These are phyloP conservation scores for Fimicolochytrium jonesii DNA, from an alignment of 192 early-diverging fungal species.

Conservation along the genomic window DNA sequence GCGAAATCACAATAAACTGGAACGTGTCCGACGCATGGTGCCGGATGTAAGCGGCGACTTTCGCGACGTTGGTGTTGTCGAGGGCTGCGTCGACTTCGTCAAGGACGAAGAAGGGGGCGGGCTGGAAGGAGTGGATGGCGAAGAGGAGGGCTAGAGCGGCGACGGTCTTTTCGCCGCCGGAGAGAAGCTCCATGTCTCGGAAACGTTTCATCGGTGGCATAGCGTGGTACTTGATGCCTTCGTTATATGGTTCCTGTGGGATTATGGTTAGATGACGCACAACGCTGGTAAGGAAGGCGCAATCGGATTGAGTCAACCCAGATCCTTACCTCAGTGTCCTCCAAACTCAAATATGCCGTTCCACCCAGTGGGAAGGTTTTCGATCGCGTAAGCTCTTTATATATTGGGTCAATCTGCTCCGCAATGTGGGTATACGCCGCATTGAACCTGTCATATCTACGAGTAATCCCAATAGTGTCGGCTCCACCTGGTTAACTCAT, in stretches of 20 bases:
- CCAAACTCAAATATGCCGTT: slow-evolving; percentile 87
- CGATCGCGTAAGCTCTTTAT: slow-evolving; percentile 91
- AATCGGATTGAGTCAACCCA: too few species aligned
- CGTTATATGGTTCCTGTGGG: slow-evolving; percentile 88
- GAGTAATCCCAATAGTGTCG: too few species aligned
- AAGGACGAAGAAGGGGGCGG: slow-evolving; percentile 98
- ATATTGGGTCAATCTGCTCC: slow-evolving; percentile 89
- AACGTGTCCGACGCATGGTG: slow-evolving; percentile 60
- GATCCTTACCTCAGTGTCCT: slow-evolving; percentile 69
- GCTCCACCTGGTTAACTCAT: too few species aligned
- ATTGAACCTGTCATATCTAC: slow-evolving; percentile 71
- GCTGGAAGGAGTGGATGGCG: slow-evolving; percentile 90
- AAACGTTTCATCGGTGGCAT: slow-evolving; percentile 99
- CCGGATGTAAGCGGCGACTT: slow-evolving; percentile 87
- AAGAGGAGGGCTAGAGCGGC: slow-evolving; percentile 95
- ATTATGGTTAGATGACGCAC: too few species aligned
- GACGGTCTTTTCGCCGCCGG: slow-evolving; percentile 98
- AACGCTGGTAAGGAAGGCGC: too few species aligned
- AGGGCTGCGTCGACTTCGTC: slow-evolving; percentile 99
- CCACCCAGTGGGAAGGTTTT: slow-evolving; percentile 86
- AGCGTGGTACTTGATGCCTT: slow-evolving; percentile 95
- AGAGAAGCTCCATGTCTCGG: slow-evolving; percentile 98
- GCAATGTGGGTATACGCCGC: slow-evolving; percentile 85
- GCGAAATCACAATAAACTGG: slow-evolving; percentile 98
- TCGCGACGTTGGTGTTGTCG: slow-evolving; percentile 93